Evolutionary conservation across 768 basidiomycete genomes (phyloP), one percentile per base, ranked within the genome.

Genomic region (Tubosaeta brunneosetosa): DNA sequence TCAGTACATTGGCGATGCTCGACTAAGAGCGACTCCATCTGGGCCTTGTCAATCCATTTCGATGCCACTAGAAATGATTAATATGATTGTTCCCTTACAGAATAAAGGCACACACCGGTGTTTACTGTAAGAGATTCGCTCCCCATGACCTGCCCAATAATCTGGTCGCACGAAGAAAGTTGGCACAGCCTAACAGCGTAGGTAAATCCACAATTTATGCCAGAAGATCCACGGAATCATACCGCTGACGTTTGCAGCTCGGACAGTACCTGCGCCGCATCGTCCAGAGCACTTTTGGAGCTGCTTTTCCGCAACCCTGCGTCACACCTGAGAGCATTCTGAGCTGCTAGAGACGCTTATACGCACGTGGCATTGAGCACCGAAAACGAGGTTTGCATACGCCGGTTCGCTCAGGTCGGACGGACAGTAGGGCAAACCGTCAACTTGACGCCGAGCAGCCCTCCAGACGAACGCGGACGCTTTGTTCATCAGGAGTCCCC

Each of bases 401-500:
- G 74, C 69, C 0, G 71, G 61, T 66, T 81, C 79, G 25, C 58
- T 65, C 55, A 80, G 57, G 57, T 79, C 78, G 10, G 55, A 38
- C 0, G 79, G 80, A 53, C 75, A 76, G 14, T 62, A 50, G 4
- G 79, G 80, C 13, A 78, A 63, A 13, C 67, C 73, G 34, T 63
- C 60, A 10, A 76, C 63, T 46, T 66, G 70, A 14, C 55, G 56
- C 27, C 76, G 68, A 44, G 55, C 46, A 17, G 37, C 48, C 45
- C 46, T 60, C 68, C 69, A 55, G 56, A 69, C 45, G 53, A 66
- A 52, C 58, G 49, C 47, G 57, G 68, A 51, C 59, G 71, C 38
- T 55, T 42, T 59, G 34, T 42, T 53, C 64, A 74, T 70, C 14
- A 80, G 67, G 6, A 77, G 55, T 13, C 50, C 59, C n/a, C 77